Percentiles rank a stretch among this genome's conserved stretches.
phyloP scores from a whole-genome alignment of 208 protist species.

The Naegleria gruberi region DNA sequence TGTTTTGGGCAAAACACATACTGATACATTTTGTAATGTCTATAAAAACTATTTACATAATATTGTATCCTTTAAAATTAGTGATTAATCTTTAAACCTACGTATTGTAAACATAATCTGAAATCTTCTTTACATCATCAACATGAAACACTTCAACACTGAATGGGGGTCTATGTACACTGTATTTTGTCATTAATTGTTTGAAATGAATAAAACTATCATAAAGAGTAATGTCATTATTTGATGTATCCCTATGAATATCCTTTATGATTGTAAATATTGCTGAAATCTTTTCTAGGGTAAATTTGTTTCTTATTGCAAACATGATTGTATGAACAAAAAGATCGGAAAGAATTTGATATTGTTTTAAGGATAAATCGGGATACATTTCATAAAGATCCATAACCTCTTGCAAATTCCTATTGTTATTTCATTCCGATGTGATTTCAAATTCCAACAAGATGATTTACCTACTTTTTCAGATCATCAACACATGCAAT shows the following conservation, averaged over 20 bases:
- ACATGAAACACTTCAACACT: slow-evolving; percentile 66
- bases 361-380: not conserved
- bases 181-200: slow-evolving; percentile 62
- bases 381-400: not conserved
- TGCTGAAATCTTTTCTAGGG: not conserved
- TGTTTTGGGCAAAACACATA: slow-evolving; percentile 68
- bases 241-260: not conserved
- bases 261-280: slow-evolving; percentile 14
- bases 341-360: not conserved
- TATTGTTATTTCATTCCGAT: not conserved
- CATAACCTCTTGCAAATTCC: not conserved
- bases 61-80: not conserved
- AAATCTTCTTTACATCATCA: slow-evolving; percentile 63
- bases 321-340: not conserved
- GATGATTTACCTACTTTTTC: no score
- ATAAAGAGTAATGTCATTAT: not conserved
- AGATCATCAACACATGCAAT: no score
- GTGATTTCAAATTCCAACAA: no score
- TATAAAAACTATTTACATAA: not conserved
- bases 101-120: slow-evolving; percentile 66
- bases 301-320: not conserved
- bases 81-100: slow-evolving; percentile 49
- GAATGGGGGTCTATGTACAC: slow-evolving; percentile 70
- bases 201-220: slow-evolving; percentile 24
- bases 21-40: slow-evolving; percentile 80